Evolutionary conservation across 768 basidiomycete genomes (phyloP).

Genomic region (Boletellus ananiceps): DNA sequence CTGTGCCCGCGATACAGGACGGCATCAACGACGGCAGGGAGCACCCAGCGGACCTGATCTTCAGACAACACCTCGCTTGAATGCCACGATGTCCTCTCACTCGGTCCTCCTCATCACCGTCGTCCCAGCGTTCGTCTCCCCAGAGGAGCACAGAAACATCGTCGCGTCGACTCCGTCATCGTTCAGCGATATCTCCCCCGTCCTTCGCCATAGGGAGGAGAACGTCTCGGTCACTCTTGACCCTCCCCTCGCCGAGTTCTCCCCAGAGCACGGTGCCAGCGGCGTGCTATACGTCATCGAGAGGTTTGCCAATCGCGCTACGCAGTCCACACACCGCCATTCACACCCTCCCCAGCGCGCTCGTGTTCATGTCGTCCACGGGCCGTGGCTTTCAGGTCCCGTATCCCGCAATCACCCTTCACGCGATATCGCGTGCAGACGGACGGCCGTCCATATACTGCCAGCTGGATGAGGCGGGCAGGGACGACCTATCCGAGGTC

Average conservation of each 20-base stretch:
- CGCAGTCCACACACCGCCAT: slow-evolving; percentile 5
- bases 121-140: slow-evolving; percentile 44
- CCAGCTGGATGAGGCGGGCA: slow-evolving; percentile 75
- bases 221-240: slow-evolving; percentile 66
- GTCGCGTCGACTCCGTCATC: slow-evolving; percentile 79
- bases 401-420: slow-evolving; percentile 88
- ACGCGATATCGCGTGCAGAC: slow-evolving; percentile 80
- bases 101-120: slow-evolving; percentile 34
- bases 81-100: slow-evolving; percentile 3
- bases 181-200: slow-evolving; percentile 80
- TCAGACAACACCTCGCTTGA: background rate
- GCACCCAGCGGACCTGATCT: no score
- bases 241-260: slow-evolving; percentile 61
- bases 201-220: slow-evolving; percentile 70
- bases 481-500: slow-evolving; percentile 27
- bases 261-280: slow-evolving; percentile 42
- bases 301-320: slow-evolving; percentile 46
- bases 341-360: slow-evolving; percentile 43
- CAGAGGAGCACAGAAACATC: slow-evolving; percentile 64
- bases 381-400: slow-evolving; percentile 77
- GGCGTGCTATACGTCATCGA: slow-evolving; percentile 85
- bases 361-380: slow-evolving; percentile 70
- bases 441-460: slow-evolving; percentile 77
- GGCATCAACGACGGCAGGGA: no score
- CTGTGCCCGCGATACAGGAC: slow-evolving; percentile 7